Conservation (phyloP, 2,329 filamentous ascomycete species). For the Metarhizium brunneum region DNA sequence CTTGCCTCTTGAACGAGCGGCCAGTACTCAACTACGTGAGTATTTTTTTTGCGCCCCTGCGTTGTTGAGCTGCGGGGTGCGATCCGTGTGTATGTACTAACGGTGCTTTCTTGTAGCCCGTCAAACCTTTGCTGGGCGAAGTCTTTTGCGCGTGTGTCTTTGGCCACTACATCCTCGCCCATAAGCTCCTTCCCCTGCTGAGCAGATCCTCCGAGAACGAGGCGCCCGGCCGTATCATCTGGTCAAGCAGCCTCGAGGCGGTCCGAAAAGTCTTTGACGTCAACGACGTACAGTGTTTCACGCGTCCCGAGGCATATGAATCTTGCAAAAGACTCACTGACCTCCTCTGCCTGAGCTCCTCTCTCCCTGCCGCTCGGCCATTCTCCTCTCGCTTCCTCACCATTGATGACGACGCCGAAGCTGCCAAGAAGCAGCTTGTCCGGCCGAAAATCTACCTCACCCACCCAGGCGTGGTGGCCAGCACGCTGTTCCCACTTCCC, state of each 20-base stretch:
- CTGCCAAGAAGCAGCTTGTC: constrained; percentile 7
- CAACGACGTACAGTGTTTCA: constrained; percentile 69
- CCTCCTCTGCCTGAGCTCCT: constrained; percentile 63
- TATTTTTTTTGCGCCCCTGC: background rate
- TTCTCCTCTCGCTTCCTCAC: constrained; percentile 50
- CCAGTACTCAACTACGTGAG: constrained; percentile 25
- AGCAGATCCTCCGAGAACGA: constrained; percentile 32
- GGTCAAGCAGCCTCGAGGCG: constrained; percentile 78
- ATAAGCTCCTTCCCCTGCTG: constrained; percentile 70
- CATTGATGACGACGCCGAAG: constrained; percentile 12
- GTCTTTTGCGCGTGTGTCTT: constrained; percentile 92
- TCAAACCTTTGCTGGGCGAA: constrained; percentile 56
- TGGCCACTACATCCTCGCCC: constrained; percentile 84
- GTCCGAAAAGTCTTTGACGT: constrained; percentile 41
- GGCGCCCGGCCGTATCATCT: constrained; percentile 62
- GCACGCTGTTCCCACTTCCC: constrained; percentile 68
- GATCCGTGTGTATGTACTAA: background rate
- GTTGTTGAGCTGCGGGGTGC: background rate
- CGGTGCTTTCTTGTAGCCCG: constrained; percentile 30
- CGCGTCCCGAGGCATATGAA: constrained; percentile 63
- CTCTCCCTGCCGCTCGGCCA: constrained; percentile 53
- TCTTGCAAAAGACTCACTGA: constrained; percentile 82
- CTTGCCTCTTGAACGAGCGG: constrained; percentile 32
- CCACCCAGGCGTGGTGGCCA: constrained; percentile 82
- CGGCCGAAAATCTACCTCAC: constrained; percentile 62